These are phyloP conservation scores for Xerocomus spinulosus DNA, from an alignment of 768 basidiomycete genomes.

Conservation along the genomic window DNA sequence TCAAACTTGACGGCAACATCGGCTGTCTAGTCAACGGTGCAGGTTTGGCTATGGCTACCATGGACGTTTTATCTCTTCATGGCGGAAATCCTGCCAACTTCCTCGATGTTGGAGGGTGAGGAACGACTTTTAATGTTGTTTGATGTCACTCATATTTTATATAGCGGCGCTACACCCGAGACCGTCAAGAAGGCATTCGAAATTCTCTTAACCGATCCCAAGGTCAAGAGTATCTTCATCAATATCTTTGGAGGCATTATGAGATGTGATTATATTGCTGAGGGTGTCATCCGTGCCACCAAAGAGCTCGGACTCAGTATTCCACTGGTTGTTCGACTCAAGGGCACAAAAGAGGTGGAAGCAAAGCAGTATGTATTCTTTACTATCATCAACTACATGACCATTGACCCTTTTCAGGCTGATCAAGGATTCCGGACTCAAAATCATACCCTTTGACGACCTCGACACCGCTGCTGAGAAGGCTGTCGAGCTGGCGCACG, in stretches of 20 bases:
- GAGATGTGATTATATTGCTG: slow-evolving; percentile 98
- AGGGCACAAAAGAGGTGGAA: slow-evolving; percentile 95
- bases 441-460: slow-evolving; percentile 90
- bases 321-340: slow-evolving; percentile 89
- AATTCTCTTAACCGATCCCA: slow-evolving; percentile 82
- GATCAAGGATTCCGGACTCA: slow-evolving; percentile 88
- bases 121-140: slow-evolving; percentile 11
- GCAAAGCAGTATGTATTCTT: slow-evolving; percentile 76
- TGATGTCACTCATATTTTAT: slow-evolving; percentile 1
- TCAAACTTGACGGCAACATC: slow-evolving; percentile 96
- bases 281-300: slow-evolving; percentile 97
- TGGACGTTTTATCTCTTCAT: slow-evolving; percentile 97
- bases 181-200: slow-evolving; percentile 99
- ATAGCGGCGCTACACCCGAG: slow-evolving; percentile 94
- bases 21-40: slow-evolving; percentile 99
- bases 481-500: slow-evolving; percentile 63
- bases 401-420: slow-evolving; percentile 51
- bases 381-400: not conserved
- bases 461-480: slow-evolving; percentile 87
- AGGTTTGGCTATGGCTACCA: slow-evolving; percentile 98
- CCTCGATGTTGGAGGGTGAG: slow-evolving; percentile 92
- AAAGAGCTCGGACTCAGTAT: slow-evolving; percentile 83
- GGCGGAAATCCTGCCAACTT: slow-evolving; percentile 98
- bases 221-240: slow-evolving; percentile 98
- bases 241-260: slow-evolving; percentile 99